Evolutionary conservation across 805 yeast species (phyloP), one percentile per base, ranked within the genome.

Genomic region (Komagataella ulmi): DNA sequence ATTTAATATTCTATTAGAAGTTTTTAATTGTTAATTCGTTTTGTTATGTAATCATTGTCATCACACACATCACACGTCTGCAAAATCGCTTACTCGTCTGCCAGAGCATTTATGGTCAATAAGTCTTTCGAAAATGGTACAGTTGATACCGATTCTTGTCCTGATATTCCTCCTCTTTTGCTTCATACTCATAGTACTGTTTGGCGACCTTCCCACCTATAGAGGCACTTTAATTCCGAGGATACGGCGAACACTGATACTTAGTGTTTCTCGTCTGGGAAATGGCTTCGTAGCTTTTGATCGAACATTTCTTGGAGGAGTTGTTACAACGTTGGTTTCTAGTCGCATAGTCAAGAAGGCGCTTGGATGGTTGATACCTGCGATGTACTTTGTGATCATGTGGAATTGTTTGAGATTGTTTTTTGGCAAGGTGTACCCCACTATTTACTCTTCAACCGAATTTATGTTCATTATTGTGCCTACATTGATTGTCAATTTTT

Each of bases 121-220:
- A 30, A 14, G 4, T 30, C 40, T 8, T 4, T 30, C n/a, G n/a
- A 4, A 30, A 30, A 30, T 30, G 40, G 40, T 14, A 30, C 40
- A 30, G 6, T 30, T 30, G 4, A 30, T 30, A 30, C 40, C 40
- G 40, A 30, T 30, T 30, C 6, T 30, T 14, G 6, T 30, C 40
- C 40, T 30, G 5, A 8, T 30, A 8, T 10, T 30, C 14, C 14
- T 30, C 40, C 40, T 30, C 40, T 30, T 30, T 30, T 30, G 40
- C 14, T 18, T 65, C 3, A 54, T 69, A 7, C 54, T 62, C n/a
- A 49, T 73, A 0, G 55, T 71, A 5, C 59, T 77, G 10, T 74
- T 77, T 57, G 81, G 81, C 0, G 77, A 77, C 56, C 64, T 73
- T 23, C 81, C 81, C 1, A 50, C 53, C 12, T 63, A 59, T 46